Evolutionary conservation across 2,329 filamentous ascomycete species (phyloP).

Genomic region (Colletotrichum truncatum): DNA sequence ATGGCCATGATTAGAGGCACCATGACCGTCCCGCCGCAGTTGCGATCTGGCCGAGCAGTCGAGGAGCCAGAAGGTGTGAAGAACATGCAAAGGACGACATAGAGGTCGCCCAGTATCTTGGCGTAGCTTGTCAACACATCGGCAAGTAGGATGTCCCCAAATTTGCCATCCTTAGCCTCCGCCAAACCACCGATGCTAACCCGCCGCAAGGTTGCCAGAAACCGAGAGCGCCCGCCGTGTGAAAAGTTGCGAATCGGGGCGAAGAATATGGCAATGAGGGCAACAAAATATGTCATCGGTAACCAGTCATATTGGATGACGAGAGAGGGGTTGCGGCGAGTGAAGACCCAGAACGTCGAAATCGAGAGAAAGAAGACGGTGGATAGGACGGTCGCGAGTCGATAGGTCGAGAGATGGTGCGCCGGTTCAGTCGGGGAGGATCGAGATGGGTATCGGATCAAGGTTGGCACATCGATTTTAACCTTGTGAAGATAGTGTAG

Average conservation of each 20-base stretch:
- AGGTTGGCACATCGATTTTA: constrained; percentile 86
- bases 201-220: constrained; percentile 79
- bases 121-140: constrained; percentile 96
- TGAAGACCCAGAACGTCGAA: constrained; percentile 84
- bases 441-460: constrained; percentile 87
- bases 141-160: constrained; percentile 91
- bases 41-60: constrained; percentile 82
- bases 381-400: constrained; percentile 81
- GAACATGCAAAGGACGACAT: constrained; percentile 92
- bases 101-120: constrained; percentile 90
- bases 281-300: constrained; percentile 82
- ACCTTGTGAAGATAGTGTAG: constrained; percentile 83
- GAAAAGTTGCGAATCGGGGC: constrained; percentile 76
- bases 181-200: constrained; percentile 88
- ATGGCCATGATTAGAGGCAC: constrained; percentile 87
- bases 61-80: constrained; percentile 75
- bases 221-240: constrained; percentile 76
- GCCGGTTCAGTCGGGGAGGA: constrained; percentile 74
- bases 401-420: constrained; percentile 86
- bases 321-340: constrained; percentile 72
- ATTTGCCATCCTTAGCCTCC: constrained; percentile 87
- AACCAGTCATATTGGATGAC: constrained; percentile 86
- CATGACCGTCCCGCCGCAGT: constrained; percentile 80
- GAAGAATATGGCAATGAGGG: constrained; percentile 76
- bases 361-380: constrained; percentile 77